Evolutionary conservation across 768 basidiomycete genomes (phyloP), one percentile per base, ranked within the genome.

Genomic region (Polyporus arcularius): DNA sequence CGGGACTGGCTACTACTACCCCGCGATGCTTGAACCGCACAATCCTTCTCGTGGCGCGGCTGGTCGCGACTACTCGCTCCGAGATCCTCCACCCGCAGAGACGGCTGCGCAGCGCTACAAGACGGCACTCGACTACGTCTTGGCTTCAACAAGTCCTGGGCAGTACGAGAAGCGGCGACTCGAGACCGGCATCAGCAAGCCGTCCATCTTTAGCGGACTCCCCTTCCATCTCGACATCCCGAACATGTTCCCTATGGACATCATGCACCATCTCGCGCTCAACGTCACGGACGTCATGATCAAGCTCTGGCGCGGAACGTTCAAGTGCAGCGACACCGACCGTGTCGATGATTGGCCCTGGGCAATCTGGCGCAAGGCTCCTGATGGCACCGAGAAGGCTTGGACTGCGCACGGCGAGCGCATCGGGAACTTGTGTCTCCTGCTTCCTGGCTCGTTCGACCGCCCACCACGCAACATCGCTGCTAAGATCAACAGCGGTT

Each of bases 391-490:
- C n/a, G n/a, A n/a, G n/a, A n/a, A n/a, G 3, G 48, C 56, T 1
- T 82, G 81, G 79, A 67, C 65, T 14, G 47, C 30, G 1, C 79
- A 80, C 65, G 78, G 78, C 1, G 55, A 61, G 48, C 55, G 35
- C 0, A 76, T 80, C 14, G 76, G 70, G 0, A 60, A 49, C 26
- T 61, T 70, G 1, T 68, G 66, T 0, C 64, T 63, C 4, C 78
- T 74, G 49, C 62, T 79, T n/a, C 78, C 78, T 31, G 69, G 71
- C 3, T 78, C 73, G 0, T 80, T 77, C 66, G 74, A 79, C 60
- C 70, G 72, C 1, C 73, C 78, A 12, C 81, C 78, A 4, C 71
- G 75, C 0, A 77, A 81, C 57, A 68, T 68, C 21, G 76, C 77
- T 0, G 67, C 73, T 40, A 80, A 80, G 57, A 71, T 80, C 54